Conservation (phyloP, 2,329 filamentous ascomycete genomes). For the Aspergillus sclerotialis region DNA sequence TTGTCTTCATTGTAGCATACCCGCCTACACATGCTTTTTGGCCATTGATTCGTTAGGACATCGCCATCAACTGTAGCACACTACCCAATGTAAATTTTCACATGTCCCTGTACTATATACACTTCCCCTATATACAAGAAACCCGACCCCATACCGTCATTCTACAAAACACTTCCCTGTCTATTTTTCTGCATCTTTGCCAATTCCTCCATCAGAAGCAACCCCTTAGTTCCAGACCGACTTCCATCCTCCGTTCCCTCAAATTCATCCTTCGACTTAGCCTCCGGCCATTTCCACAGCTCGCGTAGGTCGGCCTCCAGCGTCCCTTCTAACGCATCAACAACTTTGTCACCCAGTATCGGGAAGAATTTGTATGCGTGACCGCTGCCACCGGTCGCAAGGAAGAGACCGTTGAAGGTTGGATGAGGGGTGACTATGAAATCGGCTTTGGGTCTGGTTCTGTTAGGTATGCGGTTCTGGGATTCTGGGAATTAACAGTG, state of each 20-base stretch:
- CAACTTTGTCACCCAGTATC: slow-evolving; percentile 46
- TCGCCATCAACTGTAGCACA: too few species aligned
- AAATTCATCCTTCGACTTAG: slow-evolving; percentile 14
- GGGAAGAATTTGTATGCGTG: slow-evolving; percentile 51
- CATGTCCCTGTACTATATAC: too few species aligned
- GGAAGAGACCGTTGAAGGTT: slow-evolving; percentile 42
- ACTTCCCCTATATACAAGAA: too few species aligned
- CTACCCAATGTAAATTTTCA: too few species aligned
- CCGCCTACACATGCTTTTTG: too few species aligned
- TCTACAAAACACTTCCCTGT: slow-evolving; percentile 18
- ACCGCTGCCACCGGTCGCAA: slow-evolving; percentile 48
- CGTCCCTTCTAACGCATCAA: slow-evolving; percentile 39
- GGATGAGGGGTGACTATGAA: slow-evolving; percentile 68
- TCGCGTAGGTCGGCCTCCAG: slow-evolving; percentile 34
- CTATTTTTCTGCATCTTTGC: slow-evolving; percentile 21
- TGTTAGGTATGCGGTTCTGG: background rate
- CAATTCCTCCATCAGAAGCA: slow-evolving; percentile 33
- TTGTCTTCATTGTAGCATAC: background rate
- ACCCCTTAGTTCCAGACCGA: slow-evolving; percentile 27
- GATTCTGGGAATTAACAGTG: background rate
- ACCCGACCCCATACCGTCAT: too few species aligned
- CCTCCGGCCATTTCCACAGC: slow-evolving; percentile 37
- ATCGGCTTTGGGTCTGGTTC: slow-evolving; percentile 51
- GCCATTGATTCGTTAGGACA: too few species aligned
- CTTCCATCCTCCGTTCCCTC: slow-evolving; percentile 32